These are phyloP conservation scores for Nidula microcarpa DNA, from an alignment of 768 basidiomycete species.

Conservation along the genomic window DNA sequence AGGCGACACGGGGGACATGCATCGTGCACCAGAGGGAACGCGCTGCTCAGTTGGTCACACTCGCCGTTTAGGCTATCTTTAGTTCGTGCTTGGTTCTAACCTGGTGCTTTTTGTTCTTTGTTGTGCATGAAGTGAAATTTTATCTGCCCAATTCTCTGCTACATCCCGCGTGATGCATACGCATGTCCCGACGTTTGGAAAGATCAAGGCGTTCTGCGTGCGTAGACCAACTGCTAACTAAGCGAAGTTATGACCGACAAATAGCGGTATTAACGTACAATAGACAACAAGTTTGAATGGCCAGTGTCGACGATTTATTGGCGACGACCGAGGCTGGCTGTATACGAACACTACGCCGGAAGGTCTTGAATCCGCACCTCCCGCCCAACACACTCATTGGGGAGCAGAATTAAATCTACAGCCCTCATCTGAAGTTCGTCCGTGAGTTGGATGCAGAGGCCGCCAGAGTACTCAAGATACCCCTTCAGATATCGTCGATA, in stretches of 20 bases:
- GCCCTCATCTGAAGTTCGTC: constrained; percentile 29
- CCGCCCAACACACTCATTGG: constrained; percentile 25
- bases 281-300: constrained; percentile 31
- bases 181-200: constrained; percentile 27
- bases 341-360: constrained; percentile 25
- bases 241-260: not conserved
- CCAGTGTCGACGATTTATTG: constrained; percentile 28
- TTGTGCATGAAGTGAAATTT: constrained; percentile 29
- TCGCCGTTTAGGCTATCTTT: not conserved
- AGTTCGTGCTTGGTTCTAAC: not conserved
- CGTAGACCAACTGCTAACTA: constrained; percentile 5
- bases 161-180: constrained; percentile 28
- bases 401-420: constrained; percentile 38
- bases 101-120: not conserved
- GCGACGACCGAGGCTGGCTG: constrained; percentile 52
- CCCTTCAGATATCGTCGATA: constrained; percentile 48
- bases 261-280: not conserved
- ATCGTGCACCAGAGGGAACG: not conserved
- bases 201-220: constrained; percentile 47
- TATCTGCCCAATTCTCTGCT: constrained; percentile 31
- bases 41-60: not conserved
- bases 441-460: constrained; percentile 4
- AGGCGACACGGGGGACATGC: not conserved
- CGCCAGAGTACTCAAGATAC: not conserved
- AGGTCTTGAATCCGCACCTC: not conserved